Evolutionary conservation across 768 basidiomycete genomes (phyloP), one percentile per base, ranked within the genome.

Genomic region (Sporobolomyces pararoseus): DNA sequence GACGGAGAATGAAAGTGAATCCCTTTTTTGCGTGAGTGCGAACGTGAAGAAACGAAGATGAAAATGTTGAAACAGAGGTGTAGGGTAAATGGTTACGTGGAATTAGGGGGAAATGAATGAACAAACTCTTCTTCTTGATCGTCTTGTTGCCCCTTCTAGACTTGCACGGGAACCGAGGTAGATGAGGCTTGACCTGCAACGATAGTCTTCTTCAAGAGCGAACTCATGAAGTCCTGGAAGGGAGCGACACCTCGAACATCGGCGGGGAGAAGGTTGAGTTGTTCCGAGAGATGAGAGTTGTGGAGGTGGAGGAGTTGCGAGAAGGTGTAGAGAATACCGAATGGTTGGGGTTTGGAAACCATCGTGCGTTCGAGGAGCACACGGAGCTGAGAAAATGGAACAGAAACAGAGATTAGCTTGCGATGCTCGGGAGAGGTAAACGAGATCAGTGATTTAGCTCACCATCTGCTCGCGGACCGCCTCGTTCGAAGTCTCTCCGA

Each of bases 331-430:
- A 68, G 58, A 25, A 65, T 37, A 17, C 63, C 73, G 32, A 58
- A 68, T 0, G 96, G 94, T 76, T 97, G 94, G 55, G 96, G 96
- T 34, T 92, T 87, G 78, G 91, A 88, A 39, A 92, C 92, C 68
- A 98, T 86, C 81, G 96, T 90, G 42, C 93, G 86, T 78, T 98
- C 95, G 75, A 98, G 83, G 42, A 99, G 85, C 44, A 96, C 90
- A 71, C 57, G 57, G 23, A 70, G 68, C 61, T 62, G 16, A n/a
- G n/a, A n/a, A 44, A 37, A 13, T n/a, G 27, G 35, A n/a, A 21
- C 32, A 25, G 32, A 16, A 12, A n/a, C 21, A 32, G 23, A 6
- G 58, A 7, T 19, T 31, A 53, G 46, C 21, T 47, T 23, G 6
- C 46, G 21, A 32, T 44, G 63, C 23, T 4, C 2, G 14, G 1